These are phyloP conservation scores for Liquidambar formosana DNA, from an alignment of 164 flowering plant species.

Conservation along the genomic window DNA sequence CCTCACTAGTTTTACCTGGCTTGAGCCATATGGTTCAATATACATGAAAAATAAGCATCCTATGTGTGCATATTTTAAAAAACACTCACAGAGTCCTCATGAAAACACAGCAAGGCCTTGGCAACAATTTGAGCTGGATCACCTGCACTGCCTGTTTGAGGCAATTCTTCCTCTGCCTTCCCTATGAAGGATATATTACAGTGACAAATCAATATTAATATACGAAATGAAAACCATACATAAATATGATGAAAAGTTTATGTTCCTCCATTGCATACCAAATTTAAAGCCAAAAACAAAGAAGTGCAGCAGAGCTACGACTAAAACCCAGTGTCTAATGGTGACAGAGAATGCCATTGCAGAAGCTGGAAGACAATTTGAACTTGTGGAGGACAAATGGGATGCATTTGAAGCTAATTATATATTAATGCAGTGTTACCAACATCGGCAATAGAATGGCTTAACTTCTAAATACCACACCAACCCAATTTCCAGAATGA, in stretches of 20 bases:
- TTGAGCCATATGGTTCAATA: too few species aligned
- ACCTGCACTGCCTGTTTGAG: slow-evolving; percentile 20
- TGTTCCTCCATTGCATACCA: slow-evolving; percentile 28
- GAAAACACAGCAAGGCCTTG: slow-evolving; percentile 69
- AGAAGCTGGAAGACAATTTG: background rate
- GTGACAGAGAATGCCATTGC: slow-evolving; percentile 41
- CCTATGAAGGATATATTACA: slow-evolving; percentile 23
- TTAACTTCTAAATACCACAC: background rate
- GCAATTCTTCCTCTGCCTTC: slow-evolving; percentile 23
- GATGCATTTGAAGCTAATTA: background rate
- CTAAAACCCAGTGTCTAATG: slow-evolving; percentile 18
- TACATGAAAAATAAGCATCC: too few species aligned
- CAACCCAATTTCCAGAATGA: background rate
- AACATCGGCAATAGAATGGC: background rate
- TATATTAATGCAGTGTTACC: slow-evolving; percentile 1
- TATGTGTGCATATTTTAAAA: background rate
- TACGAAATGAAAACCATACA: background rate
- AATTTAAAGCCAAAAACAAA: slow-evolving; percentile 22
- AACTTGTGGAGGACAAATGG: background rate
- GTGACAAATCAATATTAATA: background rate
- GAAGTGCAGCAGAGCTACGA: slow-evolving; percentile 23
- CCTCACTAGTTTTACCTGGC: too few species aligned
- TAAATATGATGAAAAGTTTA: background rate
- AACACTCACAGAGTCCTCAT: slow-evolving; percentile 56
- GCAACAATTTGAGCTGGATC: slow-evolving; percentile 46